A percentile compares a stretch with the other conserved stretches of the same genome.
phyloP scores from a whole-genome alignment of 345 rosid genomes.

The Linum lewisii region DNA sequence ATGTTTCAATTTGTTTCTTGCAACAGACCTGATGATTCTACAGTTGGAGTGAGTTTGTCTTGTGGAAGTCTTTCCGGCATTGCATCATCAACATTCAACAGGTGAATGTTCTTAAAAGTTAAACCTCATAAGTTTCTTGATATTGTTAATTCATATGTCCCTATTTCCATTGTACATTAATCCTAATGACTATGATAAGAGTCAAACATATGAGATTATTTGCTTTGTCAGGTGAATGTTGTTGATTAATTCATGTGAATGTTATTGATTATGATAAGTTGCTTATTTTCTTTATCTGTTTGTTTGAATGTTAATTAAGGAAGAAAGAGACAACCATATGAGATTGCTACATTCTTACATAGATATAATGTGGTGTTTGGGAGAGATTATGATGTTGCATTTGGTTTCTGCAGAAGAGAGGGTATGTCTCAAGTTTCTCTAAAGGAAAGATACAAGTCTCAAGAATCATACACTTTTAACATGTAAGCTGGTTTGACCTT shows the following conservation, averaged over 20 bases:
- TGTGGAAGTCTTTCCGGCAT: constrained; percentile 94
- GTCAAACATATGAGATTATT: no score
- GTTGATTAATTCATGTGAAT: no score
- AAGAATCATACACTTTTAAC: no score
- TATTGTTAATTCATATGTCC: neutral
- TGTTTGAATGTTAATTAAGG: constrained; percentile 14
- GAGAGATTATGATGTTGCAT: constrained; percentile 13
- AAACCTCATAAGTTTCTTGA: neutral
- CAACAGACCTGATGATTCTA: constrained; percentile 65
- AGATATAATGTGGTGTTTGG: constrained; percentile 16
- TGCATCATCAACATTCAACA: constrained; percentile 87
- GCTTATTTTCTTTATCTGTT: constrained; percentile 35
- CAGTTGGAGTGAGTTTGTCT: constrained; percentile 47
- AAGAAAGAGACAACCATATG: constrained; percentile 26
- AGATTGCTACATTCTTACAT: constrained; percentile 19
- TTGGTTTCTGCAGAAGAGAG: constrained; percentile 23
- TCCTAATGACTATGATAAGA: no score
- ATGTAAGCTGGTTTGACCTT: no score
- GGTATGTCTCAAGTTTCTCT: no score
- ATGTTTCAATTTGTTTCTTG: constrained; percentile 3
- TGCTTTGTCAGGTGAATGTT: no score
- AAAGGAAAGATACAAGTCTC: constrained; percentile 10
- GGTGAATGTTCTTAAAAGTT: constrained; percentile 42
- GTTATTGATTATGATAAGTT: no score
- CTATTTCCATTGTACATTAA: neutral